These are phyloP conservation scores for Eremothecium coryli DNA, from an alignment of 1,139 yeast genomes.

Conservation along the genomic window DNA sequence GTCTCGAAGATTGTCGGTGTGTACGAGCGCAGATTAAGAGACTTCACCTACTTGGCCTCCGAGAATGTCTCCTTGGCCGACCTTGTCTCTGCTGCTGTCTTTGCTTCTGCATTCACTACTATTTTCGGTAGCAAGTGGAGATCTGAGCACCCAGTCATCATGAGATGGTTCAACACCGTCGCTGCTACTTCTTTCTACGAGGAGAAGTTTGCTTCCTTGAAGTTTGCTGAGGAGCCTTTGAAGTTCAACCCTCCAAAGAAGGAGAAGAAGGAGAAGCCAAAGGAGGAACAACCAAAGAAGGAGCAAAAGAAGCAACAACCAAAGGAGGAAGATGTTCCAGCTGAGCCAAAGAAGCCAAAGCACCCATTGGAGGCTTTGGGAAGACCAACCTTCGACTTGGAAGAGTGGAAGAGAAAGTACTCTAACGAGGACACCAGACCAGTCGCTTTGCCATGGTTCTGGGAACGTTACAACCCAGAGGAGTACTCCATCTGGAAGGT, in stretches of 20 bases:
- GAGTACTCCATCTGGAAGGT: slow-evolving; percentile 96
- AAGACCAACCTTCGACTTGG: slow-evolving; percentile 60
- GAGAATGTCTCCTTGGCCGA: slow-evolving; percentile 87
- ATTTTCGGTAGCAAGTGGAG: slow-evolving; percentile 76
- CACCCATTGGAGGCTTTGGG: slow-evolving; percentile 89
- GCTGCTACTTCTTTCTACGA: slow-evolving; percentile 47
- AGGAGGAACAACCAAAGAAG: slow-evolving; percentile 30
- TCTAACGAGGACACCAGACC: slow-evolving; percentile 97
- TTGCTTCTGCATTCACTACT: slow-evolving; percentile 47
- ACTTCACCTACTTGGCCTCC: slow-evolving; percentile 83
- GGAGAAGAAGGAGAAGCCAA: slow-evolving; percentile 48
- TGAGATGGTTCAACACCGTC: slow-evolving; percentile 84
- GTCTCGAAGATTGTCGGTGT: slow-evolving; percentile 38
- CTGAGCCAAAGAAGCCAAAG: slow-evolving; percentile 56
- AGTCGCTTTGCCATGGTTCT: slow-evolving; percentile 95
- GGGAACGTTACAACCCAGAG: slow-evolving; percentile 85
- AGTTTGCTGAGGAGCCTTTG: slow-evolving; percentile 58
- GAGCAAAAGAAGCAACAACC: slow-evolving; percentile 22
- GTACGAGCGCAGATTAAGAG: slow-evolving; percentile 56
- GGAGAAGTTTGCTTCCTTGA: slow-evolving; percentile 38
- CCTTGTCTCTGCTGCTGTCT: slow-evolving; percentile 50
- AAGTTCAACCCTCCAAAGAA: slow-evolving; percentile 71
- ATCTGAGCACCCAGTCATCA: slow-evolving; percentile 57
- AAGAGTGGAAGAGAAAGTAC: slow-evolving; percentile 95
- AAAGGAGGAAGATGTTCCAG: slow-evolving; percentile 30